These are phyloP conservation scores for Thelephora terrestris DNA, from an alignment of 1,284 basidiomycete genomes.

Conservation along the genomic window DNA sequence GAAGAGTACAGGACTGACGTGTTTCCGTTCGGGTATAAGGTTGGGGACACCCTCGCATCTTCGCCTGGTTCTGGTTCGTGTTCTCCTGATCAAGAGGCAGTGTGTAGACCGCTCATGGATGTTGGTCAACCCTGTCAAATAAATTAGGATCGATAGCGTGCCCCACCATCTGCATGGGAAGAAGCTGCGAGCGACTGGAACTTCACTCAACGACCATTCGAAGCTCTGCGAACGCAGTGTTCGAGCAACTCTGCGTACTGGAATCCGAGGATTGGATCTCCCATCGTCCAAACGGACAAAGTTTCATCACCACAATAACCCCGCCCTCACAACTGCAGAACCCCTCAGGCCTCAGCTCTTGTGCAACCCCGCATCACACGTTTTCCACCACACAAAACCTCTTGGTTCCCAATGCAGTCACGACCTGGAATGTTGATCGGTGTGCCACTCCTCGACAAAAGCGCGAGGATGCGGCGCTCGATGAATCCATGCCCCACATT, in stretches of 20 bases:
- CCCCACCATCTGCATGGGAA: constrained; percentile 31
- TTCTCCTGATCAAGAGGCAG: constrained; percentile 66
- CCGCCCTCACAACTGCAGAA: constrained; percentile 54
- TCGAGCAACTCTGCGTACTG: constrained; percentile 44
- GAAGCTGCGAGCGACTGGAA: constrained; percentile 34
- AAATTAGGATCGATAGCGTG: constrained; percentile 64
- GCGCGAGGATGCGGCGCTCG: no score
- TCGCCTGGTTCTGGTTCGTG: constrained; percentile 45
- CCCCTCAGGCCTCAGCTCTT: constrained; percentile 44
- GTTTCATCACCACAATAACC: constrained; percentile 42
- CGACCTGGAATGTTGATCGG: constrained; percentile 47
- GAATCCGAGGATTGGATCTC: constrained; percentile 55
- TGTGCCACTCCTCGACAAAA: no score
- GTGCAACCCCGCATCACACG: constrained; percentile 37
- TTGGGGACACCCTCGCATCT: constrained; percentile 38
- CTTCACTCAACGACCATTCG: background rate
- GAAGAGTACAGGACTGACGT: constrained; percentile 54
- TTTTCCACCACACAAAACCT: constrained; percentile 39
- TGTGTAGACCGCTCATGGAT: constrained; percentile 37
- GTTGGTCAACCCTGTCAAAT: constrained; percentile 53
- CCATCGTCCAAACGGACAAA: constrained; percentile 30
- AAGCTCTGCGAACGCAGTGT: constrained; percentile 51
- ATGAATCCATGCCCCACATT: no score
- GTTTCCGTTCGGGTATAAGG: constrained; percentile 46
- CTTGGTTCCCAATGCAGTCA: constrained; percentile 37